Base-by-base conservation (phyloP, 345 rosid genomes). In the Rhodamnia argentea region DNA sequence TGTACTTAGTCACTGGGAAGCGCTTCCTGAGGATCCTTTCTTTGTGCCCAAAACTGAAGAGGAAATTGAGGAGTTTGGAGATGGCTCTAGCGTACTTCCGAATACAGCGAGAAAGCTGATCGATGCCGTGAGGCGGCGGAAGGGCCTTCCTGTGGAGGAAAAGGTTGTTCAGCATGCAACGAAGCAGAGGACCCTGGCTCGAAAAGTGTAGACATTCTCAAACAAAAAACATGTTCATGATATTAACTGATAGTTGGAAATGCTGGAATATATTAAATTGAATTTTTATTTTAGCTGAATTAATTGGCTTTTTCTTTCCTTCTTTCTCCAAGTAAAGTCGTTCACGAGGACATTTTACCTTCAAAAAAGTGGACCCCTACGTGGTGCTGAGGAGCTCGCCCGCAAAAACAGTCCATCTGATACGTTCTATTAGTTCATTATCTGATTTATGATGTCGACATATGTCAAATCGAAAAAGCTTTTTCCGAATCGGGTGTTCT, bases 1-100 rank as follows among this genome's bases (percentile, higher is more conserved):
- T 89, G 98, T 94, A 78, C 91, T 97, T 84, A 96, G 98, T 86
- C 98, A 96, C 50, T 95, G 98, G 98, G 98, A 96, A 88, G 96
- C 89, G 81, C 95, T 96, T 2, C 89, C 95, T 3, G 97, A 95
- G 90, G 99, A 97, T 89, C 98, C 98, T 2, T 97, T 95, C 89
- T 97, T 97, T 88, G 93, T 96, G 22, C 98, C 98, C 16, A 93
- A 92, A 91, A 96, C 98, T 0, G 97, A 92, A 82, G 99, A 96
- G 88, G 98, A 96, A 89, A 90, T 92, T 27, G 97, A 96, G 88
- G 99, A 97, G 93, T 96, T 93, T 74, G 97, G 98, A 20, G 96
- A 97, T 74, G 98, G 99, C 84, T 92, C 98, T 54, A 94, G 98
- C 75, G 98, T 96, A 55, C 97, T 91, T 84, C 98, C 89, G 1